Evolutionary conservation across 345 rosid genomes (phyloP).

Genomic region (Euphorbia tirucalli): DNA sequence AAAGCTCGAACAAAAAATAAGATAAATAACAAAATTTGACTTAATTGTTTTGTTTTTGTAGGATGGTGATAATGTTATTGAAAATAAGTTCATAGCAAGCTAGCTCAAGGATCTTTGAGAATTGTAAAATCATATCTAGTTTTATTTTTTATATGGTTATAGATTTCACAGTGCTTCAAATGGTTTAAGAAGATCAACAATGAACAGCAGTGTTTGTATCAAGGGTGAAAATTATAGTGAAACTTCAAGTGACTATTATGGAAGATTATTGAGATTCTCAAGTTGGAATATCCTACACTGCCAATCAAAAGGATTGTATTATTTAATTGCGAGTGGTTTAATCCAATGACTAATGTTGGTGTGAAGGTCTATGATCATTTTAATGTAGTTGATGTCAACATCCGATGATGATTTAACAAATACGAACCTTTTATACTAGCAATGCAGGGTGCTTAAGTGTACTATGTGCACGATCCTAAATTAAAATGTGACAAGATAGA

Average conservation of each 20-base stretch:
- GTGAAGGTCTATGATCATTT: not conserved
- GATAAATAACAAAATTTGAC: too few species aligned
- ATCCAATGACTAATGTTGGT: not conserved
- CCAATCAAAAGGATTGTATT: not conserved
- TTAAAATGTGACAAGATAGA: too few species aligned
- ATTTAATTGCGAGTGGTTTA: not conserved
- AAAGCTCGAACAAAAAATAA: too few species aligned
- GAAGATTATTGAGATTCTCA: not conserved
- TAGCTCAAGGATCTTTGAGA: not conserved
- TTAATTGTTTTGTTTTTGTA: not conserved
- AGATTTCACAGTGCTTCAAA: not conserved
- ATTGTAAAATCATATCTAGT: not conserved
- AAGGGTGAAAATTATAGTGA: not conserved
- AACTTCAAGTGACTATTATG: not conserved
- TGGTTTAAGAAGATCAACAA: not conserved
- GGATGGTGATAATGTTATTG: not conserved
- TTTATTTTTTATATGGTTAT: not conserved
- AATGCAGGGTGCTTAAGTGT: not conserved
- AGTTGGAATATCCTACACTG: not conserved
- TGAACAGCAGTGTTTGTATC: not conserved
- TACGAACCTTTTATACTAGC: not conserved
- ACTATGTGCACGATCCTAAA: not conserved
- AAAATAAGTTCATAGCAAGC: not conserved
- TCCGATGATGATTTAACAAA: not conserved
- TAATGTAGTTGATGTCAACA: not conserved